These are phyloP conservation scores for Silene coronaria DNA, from an alignment of 179 eudicot species.

Conservation along the genomic window DNA sequence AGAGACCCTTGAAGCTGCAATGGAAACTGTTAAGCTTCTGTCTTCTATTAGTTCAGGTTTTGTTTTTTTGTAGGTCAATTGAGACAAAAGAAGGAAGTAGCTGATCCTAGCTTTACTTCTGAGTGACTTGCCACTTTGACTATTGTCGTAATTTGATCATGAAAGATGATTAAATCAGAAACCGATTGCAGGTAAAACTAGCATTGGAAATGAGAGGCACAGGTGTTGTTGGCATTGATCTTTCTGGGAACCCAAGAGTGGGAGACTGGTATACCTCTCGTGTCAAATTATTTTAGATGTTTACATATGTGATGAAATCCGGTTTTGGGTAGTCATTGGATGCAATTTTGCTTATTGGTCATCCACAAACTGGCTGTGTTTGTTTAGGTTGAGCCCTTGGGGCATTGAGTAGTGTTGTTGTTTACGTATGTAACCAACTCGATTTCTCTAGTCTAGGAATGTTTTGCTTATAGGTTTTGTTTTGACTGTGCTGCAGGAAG, in stretches of 20 bases:
- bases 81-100: too few relatives aligned
- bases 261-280: conserved; percentile 70
- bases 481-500: conserved; percentile 38
- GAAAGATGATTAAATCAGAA: conserved; percentile 16
- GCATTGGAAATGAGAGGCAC: conserved; percentile 66
- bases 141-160: background rate
- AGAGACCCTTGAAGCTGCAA: conserved; percentile 74
- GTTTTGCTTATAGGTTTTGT: conserved; percentile 1
- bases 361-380: background rate
- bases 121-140: too few relatives aligned
- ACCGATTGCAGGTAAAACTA: conserved; percentile 54
- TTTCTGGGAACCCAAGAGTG: conserved; percentile 79
- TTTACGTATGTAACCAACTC: background rate
- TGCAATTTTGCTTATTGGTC: background rate
- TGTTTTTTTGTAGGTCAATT: too few relatives aligned
- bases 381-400: too few relatives aligned
- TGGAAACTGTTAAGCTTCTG: conserved; percentile 73
- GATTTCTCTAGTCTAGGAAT: conserved; percentile 12
- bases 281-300: background rate
- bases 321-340: too few relatives aligned
- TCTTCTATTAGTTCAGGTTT: background rate
- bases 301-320: too few relatives aligned
- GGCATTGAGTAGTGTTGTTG: background rate
- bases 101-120: background rate
- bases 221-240: conserved; percentile 90